These are phyloP conservation scores for Chytriomyces sp. DNA, from an alignment of 192 early-diverging fungal species.

Conservation along the genomic window DNA sequence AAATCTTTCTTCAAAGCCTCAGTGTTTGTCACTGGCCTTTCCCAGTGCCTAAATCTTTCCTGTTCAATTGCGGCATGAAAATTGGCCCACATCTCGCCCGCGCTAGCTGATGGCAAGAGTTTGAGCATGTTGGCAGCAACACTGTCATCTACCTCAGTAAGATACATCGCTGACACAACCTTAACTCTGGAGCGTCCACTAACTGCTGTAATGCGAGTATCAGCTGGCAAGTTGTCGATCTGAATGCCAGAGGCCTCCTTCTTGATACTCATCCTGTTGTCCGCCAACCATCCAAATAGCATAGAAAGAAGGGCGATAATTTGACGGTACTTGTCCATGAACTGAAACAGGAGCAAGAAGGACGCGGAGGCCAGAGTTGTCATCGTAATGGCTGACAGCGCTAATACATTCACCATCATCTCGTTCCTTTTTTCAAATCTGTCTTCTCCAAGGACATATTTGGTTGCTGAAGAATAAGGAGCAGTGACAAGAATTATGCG, in stretches of 20 bases:
- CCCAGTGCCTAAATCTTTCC: no score
- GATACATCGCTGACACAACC: background rate
- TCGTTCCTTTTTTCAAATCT: background rate
- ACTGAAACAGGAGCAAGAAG: slow-evolving; percentile 15
- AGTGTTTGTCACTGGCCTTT: no score
- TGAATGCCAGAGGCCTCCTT: background rate
- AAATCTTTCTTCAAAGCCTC: no score
- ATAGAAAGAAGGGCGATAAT: background rate
- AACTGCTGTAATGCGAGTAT: background rate
- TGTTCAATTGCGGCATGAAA: no score
- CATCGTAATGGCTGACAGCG: background rate
- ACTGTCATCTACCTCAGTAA: no score
- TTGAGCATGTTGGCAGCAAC: no score
- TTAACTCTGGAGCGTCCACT: background rate
- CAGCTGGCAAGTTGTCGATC: background rate
- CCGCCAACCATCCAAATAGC: slow-evolving; percentile 14
- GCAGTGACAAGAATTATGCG: background rate
- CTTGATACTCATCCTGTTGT: slow-evolving; percentile 16
- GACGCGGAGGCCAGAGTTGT: slow-evolving; percentile 2
- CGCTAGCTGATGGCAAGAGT: no score
- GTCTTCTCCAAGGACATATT: slow-evolving; percentile 10
- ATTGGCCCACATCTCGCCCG: no score
- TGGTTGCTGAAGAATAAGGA: background rate
- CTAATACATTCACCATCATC: background rate
- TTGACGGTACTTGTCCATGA: background rate